phyloP scores from a whole-genome alignment of 2,329 filamentous ascomycete genomes.

The Elsinoe arachidis region DNA sequence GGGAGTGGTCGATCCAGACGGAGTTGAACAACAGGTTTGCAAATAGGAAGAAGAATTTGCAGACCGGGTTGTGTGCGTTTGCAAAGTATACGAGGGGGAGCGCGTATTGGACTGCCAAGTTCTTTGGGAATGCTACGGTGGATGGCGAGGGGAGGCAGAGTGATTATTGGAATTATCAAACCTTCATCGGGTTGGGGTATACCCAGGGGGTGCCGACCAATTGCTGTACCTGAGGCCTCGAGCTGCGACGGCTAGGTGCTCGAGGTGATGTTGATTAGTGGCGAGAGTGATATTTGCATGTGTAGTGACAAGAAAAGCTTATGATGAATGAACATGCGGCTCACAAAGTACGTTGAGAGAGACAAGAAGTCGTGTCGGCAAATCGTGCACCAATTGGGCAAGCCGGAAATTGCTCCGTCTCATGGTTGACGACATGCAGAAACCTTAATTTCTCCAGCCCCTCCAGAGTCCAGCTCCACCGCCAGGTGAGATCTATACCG shows the following conservation, averaged over 20 bases:
- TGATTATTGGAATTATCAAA: constrained; percentile 18
- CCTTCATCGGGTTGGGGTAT: constrained; percentile 7
- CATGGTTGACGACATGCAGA: constrained; percentile 3
- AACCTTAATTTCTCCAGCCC: background rate
- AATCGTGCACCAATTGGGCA: background rate
- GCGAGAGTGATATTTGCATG: too few relatives aligned
- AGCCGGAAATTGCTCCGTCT: background rate
- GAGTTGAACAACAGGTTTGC: constrained; percentile 27
- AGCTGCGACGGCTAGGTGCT: too few relatives aligned
- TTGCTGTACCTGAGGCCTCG: too few relatives aligned
- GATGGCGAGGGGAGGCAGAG: constrained; percentile 17
- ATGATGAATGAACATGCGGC: too few relatives aligned
- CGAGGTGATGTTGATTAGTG: too few relatives aligned
- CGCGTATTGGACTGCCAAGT: constrained; percentile 22
- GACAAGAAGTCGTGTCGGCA: background rate
- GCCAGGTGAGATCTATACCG: background rate
- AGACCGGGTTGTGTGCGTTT: constrained; percentile 28
- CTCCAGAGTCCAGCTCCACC: background rate
- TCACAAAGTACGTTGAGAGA: too few relatives aligned
- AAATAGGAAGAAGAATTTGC: constrained; percentile 23
- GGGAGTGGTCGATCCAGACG: constrained; percentile 30
- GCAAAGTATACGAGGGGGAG: constrained; percentile 27
- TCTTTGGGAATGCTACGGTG: constrained; percentile 15
- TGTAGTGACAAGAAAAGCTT: too few relatives aligned
- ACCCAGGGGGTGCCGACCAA: constrained; percentile 13